Evolutionary conservation across 1,139 yeast genomes (phyloP), one percentile per base, ranked within the genome.

Genomic region (Nakaseomyces bracarensis): DNA sequence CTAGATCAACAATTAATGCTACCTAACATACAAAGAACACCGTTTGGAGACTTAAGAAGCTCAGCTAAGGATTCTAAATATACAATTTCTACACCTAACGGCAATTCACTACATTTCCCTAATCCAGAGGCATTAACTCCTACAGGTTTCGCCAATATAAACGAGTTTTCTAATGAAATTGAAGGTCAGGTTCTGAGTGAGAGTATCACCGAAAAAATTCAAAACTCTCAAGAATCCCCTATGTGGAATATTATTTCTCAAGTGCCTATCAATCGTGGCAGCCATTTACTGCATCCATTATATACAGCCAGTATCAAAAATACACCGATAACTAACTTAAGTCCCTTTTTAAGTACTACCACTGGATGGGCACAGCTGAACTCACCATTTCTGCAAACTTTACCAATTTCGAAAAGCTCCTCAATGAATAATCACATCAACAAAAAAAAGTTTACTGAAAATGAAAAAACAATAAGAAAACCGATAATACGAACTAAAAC

Each of bases 11-110:
- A 33, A 33, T 46, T 41, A 20, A 21, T 43, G n/a, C 45, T 40
- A 22, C 39, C 49, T 45, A 36, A 43, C 42, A 41, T 44, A 42
- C 27, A 43, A 47, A 16, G 50, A 44, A 33, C 36, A 4, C 36
- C 36, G 7, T 33, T 33, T 33, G 26, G 26, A 4, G 36, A 33
- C 4, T n/a, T 33, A 7, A 20, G 26, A 21, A 20, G 9, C 10
- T 20, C 36, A 9, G 26, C 36, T 1, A 33, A 49, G 9, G 50
- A 50, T 18, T 28, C 41, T 13, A 44, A 40, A 22, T 45, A 45
- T 29, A 40, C 39, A 15, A 43, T 47, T 20, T 39, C 45, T n/a
- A 25, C 40, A 14, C 30, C 42, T 34, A 37, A 43, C 20, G 40
- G 47, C 27, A 42, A 41, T 19, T 47, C 44, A 3, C 14, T 33